These are phyloP conservation scores for Colletotrichum sublineola DNA, from an alignment of 2,329 filamentous ascomycete species.

Conservation along the genomic window DNA sequence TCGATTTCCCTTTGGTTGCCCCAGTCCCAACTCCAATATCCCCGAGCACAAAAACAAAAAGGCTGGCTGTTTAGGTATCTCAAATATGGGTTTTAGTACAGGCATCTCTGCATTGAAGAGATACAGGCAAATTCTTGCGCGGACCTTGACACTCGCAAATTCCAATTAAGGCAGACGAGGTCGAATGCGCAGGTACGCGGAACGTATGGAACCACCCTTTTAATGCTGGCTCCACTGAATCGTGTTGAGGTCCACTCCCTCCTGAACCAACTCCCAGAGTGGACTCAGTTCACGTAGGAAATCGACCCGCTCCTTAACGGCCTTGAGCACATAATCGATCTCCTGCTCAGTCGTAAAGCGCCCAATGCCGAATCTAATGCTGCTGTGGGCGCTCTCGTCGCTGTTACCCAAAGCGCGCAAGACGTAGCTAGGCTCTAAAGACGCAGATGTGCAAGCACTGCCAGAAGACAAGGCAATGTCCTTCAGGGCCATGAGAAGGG, in stretches of 20 bases:
- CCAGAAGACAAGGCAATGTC: constrained; percentile 97
- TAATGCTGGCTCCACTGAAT: constrained; percentile 99
- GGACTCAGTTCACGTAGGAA: constrained; percentile 96
- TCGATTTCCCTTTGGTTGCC: constrained; percentile 13
- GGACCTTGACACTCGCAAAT: not conserved
- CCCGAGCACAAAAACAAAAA: constrained; percentile 42
- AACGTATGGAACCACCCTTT: constrained; percentile 44
- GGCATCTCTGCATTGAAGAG: constrained; percentile 24
- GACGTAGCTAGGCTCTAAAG: constrained; percentile 96
- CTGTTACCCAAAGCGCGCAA: constrained; percentile 94
- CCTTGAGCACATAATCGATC: constrained; percentile 97
- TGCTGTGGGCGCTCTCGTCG: constrained; percentile 97
- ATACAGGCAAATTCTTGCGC: constrained; percentile 11
- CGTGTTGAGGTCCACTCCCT: constrained; percentile 93
- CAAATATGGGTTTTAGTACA: constrained; percentile 42
- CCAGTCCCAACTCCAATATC: constrained; percentile 37
- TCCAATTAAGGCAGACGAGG: not conserved
- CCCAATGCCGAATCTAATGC: constrained; percentile 97
- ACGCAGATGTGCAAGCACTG: constrained; percentile 96
- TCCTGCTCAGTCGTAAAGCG: constrained; percentile 95
- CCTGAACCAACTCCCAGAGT: constrained; percentile 97
- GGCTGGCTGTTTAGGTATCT: constrained; percentile 39
- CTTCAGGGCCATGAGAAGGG: constrained; percentile 96
- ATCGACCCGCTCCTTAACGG: constrained; percentile 88
- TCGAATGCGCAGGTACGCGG: not conserved